These are phyloP conservation scores for Pulveroboletus sp. DNA, from an alignment of 768 basidiomycete species.

Conservation along the genomic window DNA sequence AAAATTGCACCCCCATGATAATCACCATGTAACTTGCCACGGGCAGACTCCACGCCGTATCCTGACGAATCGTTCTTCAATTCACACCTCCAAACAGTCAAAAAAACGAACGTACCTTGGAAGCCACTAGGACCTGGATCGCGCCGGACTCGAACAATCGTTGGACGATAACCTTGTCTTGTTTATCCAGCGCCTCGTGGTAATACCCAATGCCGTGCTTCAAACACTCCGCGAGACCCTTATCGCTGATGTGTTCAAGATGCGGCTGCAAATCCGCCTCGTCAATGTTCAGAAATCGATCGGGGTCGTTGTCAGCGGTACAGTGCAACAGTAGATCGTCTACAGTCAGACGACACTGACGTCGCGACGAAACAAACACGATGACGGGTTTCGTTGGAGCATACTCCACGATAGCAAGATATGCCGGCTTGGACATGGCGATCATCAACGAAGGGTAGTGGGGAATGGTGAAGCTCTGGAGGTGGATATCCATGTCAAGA, in stretches of 20 bases:
- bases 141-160: constrained; percentile 90
- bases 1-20: constrained; percentile 98
- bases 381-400: constrained; percentile 84
- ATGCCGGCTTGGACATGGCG: constrained; percentile 97
- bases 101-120: constrained; percentile 55
- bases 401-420: constrained; percentile 86
- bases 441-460: constrained; percentile 99
- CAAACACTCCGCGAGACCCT: constrained; percentile 69
- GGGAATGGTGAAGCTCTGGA: constrained; percentile 94
- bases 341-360: constrained; percentile 91
- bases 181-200: constrained; percentile 87
- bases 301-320: constrained; percentile 76
- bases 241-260: constrained; percentile 77
- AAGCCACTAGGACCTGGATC: constrained; percentile 90
- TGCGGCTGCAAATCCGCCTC: constrained; percentile 79
- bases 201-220: constrained; percentile 92
- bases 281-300: constrained; percentile 88
- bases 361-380: constrained; percentile 86
- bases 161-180: constrained; percentile 93
- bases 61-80: constrained; percentile 40
- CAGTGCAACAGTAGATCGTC: constrained; percentile 89
- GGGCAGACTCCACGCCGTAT: constrained; percentile 94
- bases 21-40: constrained; percentile 96
- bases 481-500: constrained; percentile 92
- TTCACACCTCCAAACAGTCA: neutral